These are phyloP conservation scores for Chrysanthemum seticuspe DNA, from an alignment of 129 eudicot species.

Conservation along the genomic window DNA sequence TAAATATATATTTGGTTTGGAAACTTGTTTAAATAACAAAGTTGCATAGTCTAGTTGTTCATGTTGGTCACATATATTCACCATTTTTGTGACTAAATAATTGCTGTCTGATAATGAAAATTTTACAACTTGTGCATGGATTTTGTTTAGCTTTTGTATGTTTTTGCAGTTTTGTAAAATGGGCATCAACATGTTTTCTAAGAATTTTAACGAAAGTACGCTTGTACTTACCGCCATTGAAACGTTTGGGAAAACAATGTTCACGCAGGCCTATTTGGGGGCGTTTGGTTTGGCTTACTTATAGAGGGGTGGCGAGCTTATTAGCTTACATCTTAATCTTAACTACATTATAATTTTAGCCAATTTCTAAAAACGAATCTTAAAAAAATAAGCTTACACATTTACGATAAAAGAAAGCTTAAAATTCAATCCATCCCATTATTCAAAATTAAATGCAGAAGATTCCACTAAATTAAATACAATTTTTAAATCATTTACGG, in stretches of 20 bases:
- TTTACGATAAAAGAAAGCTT: too few relatives aligned
- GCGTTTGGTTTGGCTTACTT: neutral
- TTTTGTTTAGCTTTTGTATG: conserved; percentile 39
- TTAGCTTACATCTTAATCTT: too few relatives aligned
- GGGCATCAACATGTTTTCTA: conserved; percentile 60
- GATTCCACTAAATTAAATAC: too few relatives aligned
- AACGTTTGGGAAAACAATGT: neutral
- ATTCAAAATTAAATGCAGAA: too few relatives aligned
- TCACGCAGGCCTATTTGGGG: neutral
- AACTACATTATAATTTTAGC: too few relatives aligned
- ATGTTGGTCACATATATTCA: conserved; percentile 52
- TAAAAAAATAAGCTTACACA: too few relatives aligned
- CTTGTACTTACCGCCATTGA: conserved; percentile 31
- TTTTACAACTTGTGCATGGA: conserved; percentile 59
- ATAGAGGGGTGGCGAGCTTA: neutral
- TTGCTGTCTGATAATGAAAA: conserved; percentile 54
- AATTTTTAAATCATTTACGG: too few relatives aligned
- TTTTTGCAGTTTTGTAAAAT: conserved; percentile 38
- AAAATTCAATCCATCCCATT: too few relatives aligned
- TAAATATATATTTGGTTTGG: conserved; percentile 48
- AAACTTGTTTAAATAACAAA: conserved; percentile 44
- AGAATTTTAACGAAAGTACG: conserved; percentile 32
- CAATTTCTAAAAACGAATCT: too few relatives aligned
- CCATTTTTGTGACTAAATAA: conserved; percentile 67
- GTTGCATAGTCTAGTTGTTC: conserved; percentile 45